Conservation (phyloP, 73 alveolate species). For the Uronychia setigera region DNA sequence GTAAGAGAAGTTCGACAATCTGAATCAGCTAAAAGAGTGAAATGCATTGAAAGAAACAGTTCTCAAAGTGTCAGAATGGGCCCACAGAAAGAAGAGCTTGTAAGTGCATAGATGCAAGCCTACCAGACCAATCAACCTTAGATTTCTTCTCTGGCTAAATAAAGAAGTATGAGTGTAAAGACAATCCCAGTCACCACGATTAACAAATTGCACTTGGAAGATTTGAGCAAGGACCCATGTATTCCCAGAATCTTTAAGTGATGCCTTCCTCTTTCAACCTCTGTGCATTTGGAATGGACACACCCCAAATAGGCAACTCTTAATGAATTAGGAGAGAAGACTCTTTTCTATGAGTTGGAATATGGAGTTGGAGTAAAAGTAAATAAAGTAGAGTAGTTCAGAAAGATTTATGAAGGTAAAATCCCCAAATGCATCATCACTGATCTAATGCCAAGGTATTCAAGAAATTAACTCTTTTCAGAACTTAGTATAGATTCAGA, state of each 20-base stretch:
- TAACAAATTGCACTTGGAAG: background rate
- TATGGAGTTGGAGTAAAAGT: constrained; percentile 79
- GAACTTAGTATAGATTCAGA: constrained; percentile 74
- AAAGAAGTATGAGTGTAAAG: background rate
- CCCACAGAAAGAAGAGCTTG: background rate
- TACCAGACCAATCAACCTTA: background rate
- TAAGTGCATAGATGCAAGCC: background rate
- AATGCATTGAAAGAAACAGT: no score
- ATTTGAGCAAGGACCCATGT: background rate
- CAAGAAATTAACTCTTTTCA: background rate
- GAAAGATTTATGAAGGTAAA: constrained; percentile 71
- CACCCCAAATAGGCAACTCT: constrained; percentile 18
- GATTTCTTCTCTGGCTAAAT: background rate
- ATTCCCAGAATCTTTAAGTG: background rate
- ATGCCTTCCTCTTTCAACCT: constrained; percentile 25
- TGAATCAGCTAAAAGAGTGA: no score
- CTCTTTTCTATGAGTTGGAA: constrained; percentile 55
- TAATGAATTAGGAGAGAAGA: background rate
- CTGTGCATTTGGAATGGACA: constrained; percentile 64
- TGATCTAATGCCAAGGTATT: constrained; percentile 62
- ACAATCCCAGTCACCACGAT: no score
- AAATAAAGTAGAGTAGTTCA: constrained; percentile 63
- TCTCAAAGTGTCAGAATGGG: background rate
- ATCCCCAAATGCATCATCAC: constrained; percentile 80
- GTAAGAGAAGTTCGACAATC: no score